Conservation (phyloP, 1,284 basidiomycete species). For the Leccinum ponderosum region DNA sequence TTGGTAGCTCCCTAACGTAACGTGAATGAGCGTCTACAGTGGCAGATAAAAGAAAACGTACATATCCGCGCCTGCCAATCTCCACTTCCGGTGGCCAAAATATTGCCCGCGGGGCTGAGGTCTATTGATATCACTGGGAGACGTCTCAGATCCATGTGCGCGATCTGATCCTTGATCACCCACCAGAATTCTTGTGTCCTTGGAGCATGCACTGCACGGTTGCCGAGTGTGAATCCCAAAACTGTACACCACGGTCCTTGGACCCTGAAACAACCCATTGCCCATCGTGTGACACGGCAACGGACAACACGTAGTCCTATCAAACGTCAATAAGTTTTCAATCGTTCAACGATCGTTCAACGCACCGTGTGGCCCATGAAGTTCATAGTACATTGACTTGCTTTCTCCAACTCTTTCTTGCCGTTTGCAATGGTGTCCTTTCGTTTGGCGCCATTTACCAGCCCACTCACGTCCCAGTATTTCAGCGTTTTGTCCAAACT, state of each 20-base stretch:
- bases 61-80: conserved; percentile 85
- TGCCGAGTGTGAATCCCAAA: conserved; percentile 81
- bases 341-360: conserved; percentile 5
- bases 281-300: conserved; percentile 82
- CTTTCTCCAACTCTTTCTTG: conserved; percentile 35
- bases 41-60: conserved; percentile 36
- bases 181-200: conserved; percentile 87
- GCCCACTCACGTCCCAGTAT: conserved; percentile 76
- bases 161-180: conserved; percentile 6
- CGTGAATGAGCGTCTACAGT: conserved; percentile 5
- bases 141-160: conserved; percentile 16
- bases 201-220: conserved; percentile 83
- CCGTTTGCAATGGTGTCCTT: conserved; percentile 43
- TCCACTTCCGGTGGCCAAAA: conserved; percentile 85
- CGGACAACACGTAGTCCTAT: conserved; percentile 77
- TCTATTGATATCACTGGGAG: conserved; percentile 80
- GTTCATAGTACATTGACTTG: conserved; percentile 67
- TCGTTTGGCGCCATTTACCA: conserved; percentile 40
- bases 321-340: conserved; percentile 5
- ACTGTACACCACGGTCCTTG: conserved; percentile 87
- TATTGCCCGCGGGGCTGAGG: conserved; percentile 70
- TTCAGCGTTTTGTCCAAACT: conserved; percentile 88
- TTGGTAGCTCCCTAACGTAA: conserved; percentile 31
- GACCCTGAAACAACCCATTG: conserved; percentile 89
- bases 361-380: conserved; percentile 84